These are phyloP conservation scores for Strobilomyces echinocephalus DNA, from an alignment of 768 basidiomycete genomes.

Conservation along the genomic window DNA sequence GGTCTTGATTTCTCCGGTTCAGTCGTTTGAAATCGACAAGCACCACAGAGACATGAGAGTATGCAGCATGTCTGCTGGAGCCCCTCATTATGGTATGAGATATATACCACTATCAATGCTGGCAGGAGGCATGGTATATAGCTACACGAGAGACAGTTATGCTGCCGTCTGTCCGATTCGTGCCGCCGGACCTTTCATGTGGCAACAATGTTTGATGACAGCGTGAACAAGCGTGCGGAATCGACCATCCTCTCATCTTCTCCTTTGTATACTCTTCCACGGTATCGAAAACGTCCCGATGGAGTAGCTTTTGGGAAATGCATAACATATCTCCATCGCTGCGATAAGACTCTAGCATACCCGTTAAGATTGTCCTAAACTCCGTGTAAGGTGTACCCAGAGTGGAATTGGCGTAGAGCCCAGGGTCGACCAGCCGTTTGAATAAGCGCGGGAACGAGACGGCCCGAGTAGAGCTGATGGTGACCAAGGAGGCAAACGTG, in stretches of 20 bases:
- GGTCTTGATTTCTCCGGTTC: neutral
- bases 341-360: constrained; percentile 95
- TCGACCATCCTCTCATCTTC: constrained; percentile 59
- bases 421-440: constrained; percentile 81
- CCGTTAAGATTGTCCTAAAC: constrained; percentile 83
- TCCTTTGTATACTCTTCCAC: constrained; percentile 57
- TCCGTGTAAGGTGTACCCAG: constrained; percentile 77
- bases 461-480: constrained; percentile 70
- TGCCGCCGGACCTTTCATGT: constrained; percentile 15
- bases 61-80: neutral
- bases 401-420: constrained; percentile 44
- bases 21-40: neutral
- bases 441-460: constrained; percentile 92
- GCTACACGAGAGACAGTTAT: constrained; percentile 55
- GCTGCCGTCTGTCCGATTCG: constrained; percentile 17
- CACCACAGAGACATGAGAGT: constrained; percentile 12
- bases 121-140: constrained; percentile 52
- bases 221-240: constrained; percentile 42
- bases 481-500: constrained; percentile 79
- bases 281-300: constrained; percentile 75
- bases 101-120: constrained; percentile 19
- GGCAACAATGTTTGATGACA: constrained; percentile 49
- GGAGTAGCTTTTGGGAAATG: constrained; percentile 77
- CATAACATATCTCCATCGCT: constrained; percentile 85
- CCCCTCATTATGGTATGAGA: neutral